Conservation (phyloP, 805 yeast species). For the Yamadazyma akitaensis region DNA sequence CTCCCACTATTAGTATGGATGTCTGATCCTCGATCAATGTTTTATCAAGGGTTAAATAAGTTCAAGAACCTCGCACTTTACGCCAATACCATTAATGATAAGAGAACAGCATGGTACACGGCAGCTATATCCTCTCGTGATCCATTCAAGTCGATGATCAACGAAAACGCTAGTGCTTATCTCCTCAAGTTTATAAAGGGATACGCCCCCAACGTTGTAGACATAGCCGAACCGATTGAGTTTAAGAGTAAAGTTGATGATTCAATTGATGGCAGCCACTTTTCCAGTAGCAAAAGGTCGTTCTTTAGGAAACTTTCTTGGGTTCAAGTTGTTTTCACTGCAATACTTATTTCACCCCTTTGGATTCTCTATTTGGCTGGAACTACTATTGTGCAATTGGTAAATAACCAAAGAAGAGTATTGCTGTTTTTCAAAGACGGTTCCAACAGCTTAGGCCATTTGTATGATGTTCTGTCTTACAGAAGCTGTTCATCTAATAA, state of each 20-base stretch:
- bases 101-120: conserved; percentile 81
- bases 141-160: conserved; percentile 54
- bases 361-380: conserved; percentile 60
- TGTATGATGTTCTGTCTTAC: conserved; percentile 18
- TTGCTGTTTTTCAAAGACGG: conserved; percentile 24
- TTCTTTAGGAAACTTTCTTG: conserved; percentile 42
- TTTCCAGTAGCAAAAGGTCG: conserved; percentile 25
- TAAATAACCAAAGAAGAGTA: conserved; percentile 28
- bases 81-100: conserved; percentile 77
- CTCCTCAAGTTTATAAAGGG: conserved; percentile 45
- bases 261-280: neutral
- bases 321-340: conserved; percentile 43
- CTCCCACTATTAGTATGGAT: conserved; percentile 60
- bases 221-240: conserved; percentile 43
- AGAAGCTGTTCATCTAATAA: neutral
- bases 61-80: conserved; percentile 60
- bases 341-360: conserved; percentile 56
- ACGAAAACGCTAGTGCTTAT: conserved; percentile 32
- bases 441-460: conserved; percentile 24
- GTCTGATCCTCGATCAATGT: conserved; percentile 61
- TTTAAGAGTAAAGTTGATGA: conserved; percentile 10
- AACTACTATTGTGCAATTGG: conserved; percentile 34
- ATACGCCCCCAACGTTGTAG: conserved; percentile 58
- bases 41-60: conserved; percentile 49
- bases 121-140: conserved; percentile 63